Base-by-base conservation (phyloP, 345 rosid genomes). In the Sapria himalayana region DNA sequence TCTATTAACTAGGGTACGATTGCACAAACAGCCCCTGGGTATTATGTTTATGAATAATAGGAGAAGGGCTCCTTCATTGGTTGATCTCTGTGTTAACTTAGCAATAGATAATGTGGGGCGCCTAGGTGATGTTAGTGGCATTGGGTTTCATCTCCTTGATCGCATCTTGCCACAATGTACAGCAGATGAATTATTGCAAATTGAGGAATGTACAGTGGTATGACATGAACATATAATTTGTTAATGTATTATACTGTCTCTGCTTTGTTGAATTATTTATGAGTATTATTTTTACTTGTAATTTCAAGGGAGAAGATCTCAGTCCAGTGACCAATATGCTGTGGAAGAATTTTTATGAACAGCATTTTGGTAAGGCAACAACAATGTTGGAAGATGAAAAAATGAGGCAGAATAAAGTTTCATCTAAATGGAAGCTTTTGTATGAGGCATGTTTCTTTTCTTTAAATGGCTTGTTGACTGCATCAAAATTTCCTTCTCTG, bases 81-180 rank as follows among this genome's bases (percentile, higher is more conserved):
- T 82, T 21, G 98, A 82, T 50, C 89, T 89, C 25, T 82, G 93
- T 41, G 57, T 89, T 18, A 33, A 54, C 43, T 55, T 54, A 11
- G 85, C 74, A 1, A 69, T 76, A 27, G 65, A 52, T 38, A 67
- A 89, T 48, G 44, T 76, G 15, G 56, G 69, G 45, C 74, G 73
- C 41, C 70, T 89, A 10, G 98, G 93, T 3, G 91, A 89, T 59
- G 93, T 82, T 41, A 91, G 98, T 1, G 93, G 71, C 13, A 74
- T 80, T 8, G 98, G 82, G 54, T 43, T 58, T 6, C 62, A 69
- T 51, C 85, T 89, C 37, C 94, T 89, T 12, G 78, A 56, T 3
- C 70, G 57, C 27, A 76, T 86, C 57, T 58, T 86, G 33, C 65
- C 75, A 0, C 89, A 76, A 39, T 81, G 94, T 52, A 62, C 93